phyloP scores from a whole-genome alignment of 495 filamentous ascomycete genomes.

The Amphirosellinia nigrospora region DNA sequence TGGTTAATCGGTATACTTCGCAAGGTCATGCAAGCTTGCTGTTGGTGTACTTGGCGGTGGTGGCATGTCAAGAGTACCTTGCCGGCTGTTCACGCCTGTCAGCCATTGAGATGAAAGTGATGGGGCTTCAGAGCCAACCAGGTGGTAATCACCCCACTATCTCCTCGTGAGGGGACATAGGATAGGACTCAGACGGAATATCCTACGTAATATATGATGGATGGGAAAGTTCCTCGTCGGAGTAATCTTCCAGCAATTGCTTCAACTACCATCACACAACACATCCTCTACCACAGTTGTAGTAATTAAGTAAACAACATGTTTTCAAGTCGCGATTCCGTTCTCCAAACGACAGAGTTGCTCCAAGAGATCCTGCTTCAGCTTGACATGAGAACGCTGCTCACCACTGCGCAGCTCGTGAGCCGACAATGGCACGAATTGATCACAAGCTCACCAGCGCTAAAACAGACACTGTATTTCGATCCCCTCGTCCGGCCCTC shows the following conservation, averaged over 20 bases:
- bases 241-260: neutral
- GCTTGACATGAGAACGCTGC: conserved; percentile 30
- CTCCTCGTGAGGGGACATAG: too few species aligned
- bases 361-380: conserved; percentile 31
- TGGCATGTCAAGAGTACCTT: neutral
- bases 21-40: neutral
- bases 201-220: too few species aligned
- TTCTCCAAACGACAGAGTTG: conserved; percentile 21
- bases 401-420: conserved; percentile 29
- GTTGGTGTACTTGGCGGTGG: neutral
- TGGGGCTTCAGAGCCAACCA: neutral
- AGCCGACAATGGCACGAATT: conserved; percentile 20
- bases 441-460: conserved; percentile 21
- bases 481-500: neutral
- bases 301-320: neutral
- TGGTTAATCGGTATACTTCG: neutral
- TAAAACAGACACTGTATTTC: conserved; percentile 31
- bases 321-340: neutral
- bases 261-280: neutral
- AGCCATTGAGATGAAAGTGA: neutral
- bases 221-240: too few species aligned
- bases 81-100: conserved; percentile 6
- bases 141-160: neutral
- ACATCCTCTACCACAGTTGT: neutral
- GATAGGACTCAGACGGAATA: too few species aligned